Evolutionary conservation across 1,284 basidiomycete genomes (phyloP).

Genomic region (Moesziomyces sp.): DNA sequence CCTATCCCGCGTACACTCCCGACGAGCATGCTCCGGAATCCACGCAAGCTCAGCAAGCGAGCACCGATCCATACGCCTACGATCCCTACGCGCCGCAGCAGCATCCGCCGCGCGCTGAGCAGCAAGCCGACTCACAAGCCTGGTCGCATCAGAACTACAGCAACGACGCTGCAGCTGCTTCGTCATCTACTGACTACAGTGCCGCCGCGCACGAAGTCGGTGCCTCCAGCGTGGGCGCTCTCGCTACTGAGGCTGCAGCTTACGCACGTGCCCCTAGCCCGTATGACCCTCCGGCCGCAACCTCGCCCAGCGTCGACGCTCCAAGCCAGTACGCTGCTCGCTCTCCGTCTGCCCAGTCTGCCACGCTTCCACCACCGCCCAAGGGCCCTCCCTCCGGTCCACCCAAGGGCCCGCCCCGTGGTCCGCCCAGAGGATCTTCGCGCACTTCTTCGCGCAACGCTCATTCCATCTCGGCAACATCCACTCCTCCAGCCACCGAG

Average conservation of each 20-base stretch:
- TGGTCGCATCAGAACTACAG: conserved; percentile 16
- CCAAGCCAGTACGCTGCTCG: conserved; percentile 12
- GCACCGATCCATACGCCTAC: conserved; percentile 3
- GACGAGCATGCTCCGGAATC: conserved; percentile 4
- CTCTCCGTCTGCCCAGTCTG: neutral
- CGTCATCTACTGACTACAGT: conserved; percentile 5
- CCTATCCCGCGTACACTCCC: conserved; percentile 13
- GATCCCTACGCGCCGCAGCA: conserved; percentile 16
- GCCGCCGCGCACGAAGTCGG: neutral
- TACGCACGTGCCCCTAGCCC: conserved; percentile 27
- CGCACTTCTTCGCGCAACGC: conserved; percentile 36
- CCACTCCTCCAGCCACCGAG: conserved; percentile 10
- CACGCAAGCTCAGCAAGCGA: conserved; percentile 4
- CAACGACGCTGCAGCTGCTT: conserved; percentile 4
- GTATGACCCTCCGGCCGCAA: conserved; percentile 27
- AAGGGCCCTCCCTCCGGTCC: conserved; percentile 18
- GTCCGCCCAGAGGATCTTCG: conserved; percentile 44
- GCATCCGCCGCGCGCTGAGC: neutral
- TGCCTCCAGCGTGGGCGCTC: conserved; percentile 1
- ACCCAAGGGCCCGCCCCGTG: conserved; percentile 30
- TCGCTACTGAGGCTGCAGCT: neutral
- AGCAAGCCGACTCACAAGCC: neutral
- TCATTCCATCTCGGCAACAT: conserved; percentile 3
- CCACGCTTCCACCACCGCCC: conserved; percentile 16
- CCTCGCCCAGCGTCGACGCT: conserved; percentile 1